Percentiles rank a stretch among this genome's conserved stretches.
Conservation (phyloP, 306 rosid species). For the Prunus mira region DNA sequence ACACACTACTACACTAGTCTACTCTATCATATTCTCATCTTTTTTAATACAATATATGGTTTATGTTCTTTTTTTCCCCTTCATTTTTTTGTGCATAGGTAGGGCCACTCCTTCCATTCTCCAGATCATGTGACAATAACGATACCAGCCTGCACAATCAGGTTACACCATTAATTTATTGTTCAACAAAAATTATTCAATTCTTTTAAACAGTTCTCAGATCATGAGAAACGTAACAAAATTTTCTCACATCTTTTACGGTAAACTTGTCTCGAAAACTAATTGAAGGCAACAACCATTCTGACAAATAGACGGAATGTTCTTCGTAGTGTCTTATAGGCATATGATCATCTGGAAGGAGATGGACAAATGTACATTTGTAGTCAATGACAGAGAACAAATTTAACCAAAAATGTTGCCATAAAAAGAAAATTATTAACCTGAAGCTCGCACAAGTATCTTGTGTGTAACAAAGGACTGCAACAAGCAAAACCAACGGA, state of each 20-base stretch:
- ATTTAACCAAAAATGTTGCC: not conserved
- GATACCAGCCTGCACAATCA: constrained; percentile 54
- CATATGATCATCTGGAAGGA: constrained; percentile 51
- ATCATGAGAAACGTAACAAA: constrained; percentile 5
- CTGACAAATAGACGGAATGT: constrained; percentile 45
- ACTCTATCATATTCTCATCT: not conserved
- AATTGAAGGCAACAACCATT: constrained; percentile 76
- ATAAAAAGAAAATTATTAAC: constrained; percentile 31
- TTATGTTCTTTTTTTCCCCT: not conserved
- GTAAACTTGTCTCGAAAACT: constrained; percentile 46
- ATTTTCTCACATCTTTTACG: constrained; percentile 63
- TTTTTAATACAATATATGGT: too few relatives aligned
- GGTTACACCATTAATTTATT: not conserved
- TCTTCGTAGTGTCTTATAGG: constrained; percentile 32
- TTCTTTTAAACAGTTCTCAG: constrained; percentile 9
- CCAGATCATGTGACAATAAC: constrained; percentile 34
- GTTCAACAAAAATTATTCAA: constrained; percentile 5
- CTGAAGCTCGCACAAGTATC: constrained; percentile 64
- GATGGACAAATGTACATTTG: constrained; percentile 11
- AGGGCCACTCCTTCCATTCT: not conserved
- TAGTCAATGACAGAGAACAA: constrained; percentile 7
- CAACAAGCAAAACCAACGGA: constrained; percentile 22
- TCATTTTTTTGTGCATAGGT: too few relatives aligned
- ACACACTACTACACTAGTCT: not conserved
- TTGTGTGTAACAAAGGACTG: constrained; percentile 90